Evolutionary conservation across 192 early-diverging fungal genomes (phyloP), one percentile per base, ranked within the genome.

Genomic region (Ramicandelaber brevisporus): DNA sequence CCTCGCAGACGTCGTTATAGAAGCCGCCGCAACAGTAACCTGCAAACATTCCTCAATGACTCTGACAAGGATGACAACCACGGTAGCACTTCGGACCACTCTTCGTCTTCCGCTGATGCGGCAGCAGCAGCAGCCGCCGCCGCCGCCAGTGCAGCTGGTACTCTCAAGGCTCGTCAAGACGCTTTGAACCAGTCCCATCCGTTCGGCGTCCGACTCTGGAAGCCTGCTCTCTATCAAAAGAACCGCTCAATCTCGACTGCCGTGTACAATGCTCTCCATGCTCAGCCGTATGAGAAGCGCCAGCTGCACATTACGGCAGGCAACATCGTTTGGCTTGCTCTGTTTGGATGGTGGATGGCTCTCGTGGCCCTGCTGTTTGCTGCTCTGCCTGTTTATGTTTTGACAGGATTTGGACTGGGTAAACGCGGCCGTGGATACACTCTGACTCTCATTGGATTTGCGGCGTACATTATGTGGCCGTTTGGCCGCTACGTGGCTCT

Each of bases 191-290:
- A 57, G 16, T 52, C 58, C 4, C 84, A 90, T 55, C 86, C 86
- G 11, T 96, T 96, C 41, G 90, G 90, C 18, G 44, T 96, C 26
- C 78, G 75, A 18, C 59, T 96, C 14, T 96, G 90, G 90, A 96
- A 96, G 49, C 83, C 84, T 14, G 84, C 86, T 6, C 59, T 96
- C n/a, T 96, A 90, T 61, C 79, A 81, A 31, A 96, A 96, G 44
- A 62, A 68, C 6, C 75, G 90, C 8, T 75, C 77, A 9, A 77
- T 89, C 20, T 70, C 73, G 20, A 63, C 66, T 3, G 64, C 65
- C 3, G 82, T 75, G 18, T 70, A 88, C 38, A 48, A 62, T 13
- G 82, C 72, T 11, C 55, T 96, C 20, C 90, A 90, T 44, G 57
- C 74, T 19, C 42, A 59, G 33, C 63, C 73, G 11, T 58, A 63